Conservation (phyloP, 2,329 filamentous ascomycete genomes). For the Fusarium bulbicola region DNA sequence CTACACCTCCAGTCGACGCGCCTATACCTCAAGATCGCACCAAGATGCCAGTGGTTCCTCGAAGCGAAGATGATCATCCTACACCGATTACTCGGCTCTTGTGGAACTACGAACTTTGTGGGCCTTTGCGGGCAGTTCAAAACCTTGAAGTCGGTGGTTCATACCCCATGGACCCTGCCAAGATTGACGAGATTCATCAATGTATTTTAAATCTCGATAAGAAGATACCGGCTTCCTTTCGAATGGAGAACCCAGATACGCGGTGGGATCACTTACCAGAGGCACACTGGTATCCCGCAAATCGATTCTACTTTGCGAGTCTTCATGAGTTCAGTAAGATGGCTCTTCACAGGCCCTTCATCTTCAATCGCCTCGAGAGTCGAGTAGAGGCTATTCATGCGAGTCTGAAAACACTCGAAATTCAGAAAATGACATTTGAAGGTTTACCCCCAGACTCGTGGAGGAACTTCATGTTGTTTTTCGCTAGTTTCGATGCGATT, state of each 20-base stretch:
- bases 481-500: slow-evolving; percentile 71
- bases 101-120: slow-evolving; percentile 59
- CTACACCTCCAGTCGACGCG: slow-evolving; percentile 63
- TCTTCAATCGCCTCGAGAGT: slow-evolving; percentile 65
- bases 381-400: slow-evolving; percentile 65
- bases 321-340: slow-evolving; percentile 63
- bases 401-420: slow-evolving; percentile 63
- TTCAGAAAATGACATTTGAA: slow-evolving; percentile 61
- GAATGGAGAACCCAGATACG: slow-evolving; percentile 65
- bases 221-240: slow-evolving; percentile 61
- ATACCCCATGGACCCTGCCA: slow-evolving; percentile 62
- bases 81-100: slow-evolving; percentile 64
- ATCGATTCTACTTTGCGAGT: slow-evolving; percentile 59
- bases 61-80: slow-evolving; percentile 62
- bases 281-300: slow-evolving; percentile 61
- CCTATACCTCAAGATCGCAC: slow-evolving; percentile 57
- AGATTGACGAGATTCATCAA: slow-evolving; percentile 63
- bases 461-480: slow-evolving; percentile 65
- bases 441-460: slow-evolving; percentile 60
- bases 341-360: slow-evolving; percentile 69
- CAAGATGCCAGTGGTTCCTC: slow-evolving; percentile 57
- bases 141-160: slow-evolving; percentile 66
- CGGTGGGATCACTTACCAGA: slow-evolving; percentile 63
- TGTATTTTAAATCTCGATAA: slow-evolving; percentile 59
- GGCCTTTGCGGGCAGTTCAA: slow-evolving; percentile 62